Conservation (phyloP, 352 stramenopile genomes). For the Globisporangium megalacanthum region DNA sequence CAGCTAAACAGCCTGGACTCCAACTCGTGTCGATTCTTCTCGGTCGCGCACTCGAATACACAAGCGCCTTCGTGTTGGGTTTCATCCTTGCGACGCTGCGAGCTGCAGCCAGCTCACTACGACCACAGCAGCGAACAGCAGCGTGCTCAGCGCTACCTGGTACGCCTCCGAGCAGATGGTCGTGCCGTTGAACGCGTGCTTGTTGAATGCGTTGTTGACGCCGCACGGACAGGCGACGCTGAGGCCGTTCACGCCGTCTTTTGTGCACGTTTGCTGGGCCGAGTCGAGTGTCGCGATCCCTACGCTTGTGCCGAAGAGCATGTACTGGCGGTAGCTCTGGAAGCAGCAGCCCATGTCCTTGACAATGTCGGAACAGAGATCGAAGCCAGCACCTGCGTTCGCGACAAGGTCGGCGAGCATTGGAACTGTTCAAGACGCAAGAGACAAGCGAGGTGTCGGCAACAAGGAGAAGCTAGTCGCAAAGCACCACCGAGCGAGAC, state of each 20-base stretch:
- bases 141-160: background rate
- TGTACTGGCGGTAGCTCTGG: slow-evolving; percentile 78
- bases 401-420: slow-evolving; percentile 45
- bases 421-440: slow-evolving; percentile 24
- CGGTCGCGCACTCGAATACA: background rate
- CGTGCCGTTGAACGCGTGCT: slow-evolving; percentile 44
- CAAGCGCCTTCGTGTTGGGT: background rate
- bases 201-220: slow-evolving; percentile 38
- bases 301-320: slow-evolving; percentile 49
- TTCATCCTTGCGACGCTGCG: background rate
- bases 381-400: slow-evolving; percentile 42
- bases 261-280: slow-evolving; percentile 43
- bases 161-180: slow-evolving; percentile 47
- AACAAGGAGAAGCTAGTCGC: background rate
- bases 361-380: slow-evolving; percentile 70
- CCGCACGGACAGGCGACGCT: slow-evolving; percentile 48
- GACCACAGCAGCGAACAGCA: background rate
- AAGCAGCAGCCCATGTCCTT: slow-evolving; percentile 75
- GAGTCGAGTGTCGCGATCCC: slow-evolving; percentile 42
- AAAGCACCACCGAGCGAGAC: slow-evolving; percentile 5
- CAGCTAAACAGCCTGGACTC: background rate
- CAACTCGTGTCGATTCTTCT: background rate
- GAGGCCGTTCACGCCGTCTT: slow-evolving; percentile 29
- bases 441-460: background rate
- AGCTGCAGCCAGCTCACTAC: background rate